phyloP scores from a whole-genome alignment of 2,329 filamentous ascomycete species.

The Cytospora piceicola region DNA sequence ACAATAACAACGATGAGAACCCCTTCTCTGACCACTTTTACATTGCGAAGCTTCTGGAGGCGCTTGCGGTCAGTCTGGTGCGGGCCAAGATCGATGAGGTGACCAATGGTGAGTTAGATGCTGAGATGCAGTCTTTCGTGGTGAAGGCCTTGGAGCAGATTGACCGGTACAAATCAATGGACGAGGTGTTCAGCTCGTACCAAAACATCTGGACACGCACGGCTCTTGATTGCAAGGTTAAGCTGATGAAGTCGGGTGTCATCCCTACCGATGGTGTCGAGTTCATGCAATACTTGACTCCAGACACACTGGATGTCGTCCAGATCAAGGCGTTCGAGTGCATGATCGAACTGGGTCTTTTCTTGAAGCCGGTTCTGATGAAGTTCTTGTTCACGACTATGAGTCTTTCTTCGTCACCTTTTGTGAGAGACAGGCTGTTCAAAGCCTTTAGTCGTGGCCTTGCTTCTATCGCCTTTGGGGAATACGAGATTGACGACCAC shows the following conservation, averaged over 20 bases:
- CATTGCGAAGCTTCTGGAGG: conserved; percentile 75
- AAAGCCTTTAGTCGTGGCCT: conserved; percentile 62
- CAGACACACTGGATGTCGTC: conserved; percentile 65
- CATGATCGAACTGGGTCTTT: conserved; percentile 64
- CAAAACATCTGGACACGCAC: conserved; percentile 70
- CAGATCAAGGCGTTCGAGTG: conserved; percentile 69
- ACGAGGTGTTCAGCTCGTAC: conserved; percentile 70
- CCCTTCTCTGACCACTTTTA: conserved; percentile 88
- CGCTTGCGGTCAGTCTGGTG: conserved; percentile 62
- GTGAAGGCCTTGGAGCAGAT: conserved; percentile 64
- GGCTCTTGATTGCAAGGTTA: conserved; percentile 63
- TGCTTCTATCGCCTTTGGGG: conserved; percentile 66
- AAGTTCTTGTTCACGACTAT: conserved; percentile 61
- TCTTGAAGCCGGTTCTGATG: conserved; percentile 59
- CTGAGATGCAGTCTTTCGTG: conserved; percentile 53
- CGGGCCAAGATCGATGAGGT: conserved; percentile 53
- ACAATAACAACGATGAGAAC: conserved; percentile 94
- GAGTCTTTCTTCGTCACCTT: conserved; percentile 67
- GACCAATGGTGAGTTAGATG: conserved; percentile 46
- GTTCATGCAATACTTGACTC: conserved; percentile 67
- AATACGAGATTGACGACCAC: conserved; percentile 39
- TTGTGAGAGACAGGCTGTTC: conserved; percentile 63
- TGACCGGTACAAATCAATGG: conserved; percentile 67
- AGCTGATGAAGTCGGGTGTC: conserved; percentile 66
- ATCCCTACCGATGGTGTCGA: conserved; percentile 58